Conservation (phyloP, 306 rosid species). For the Rosa persica region DNA sequence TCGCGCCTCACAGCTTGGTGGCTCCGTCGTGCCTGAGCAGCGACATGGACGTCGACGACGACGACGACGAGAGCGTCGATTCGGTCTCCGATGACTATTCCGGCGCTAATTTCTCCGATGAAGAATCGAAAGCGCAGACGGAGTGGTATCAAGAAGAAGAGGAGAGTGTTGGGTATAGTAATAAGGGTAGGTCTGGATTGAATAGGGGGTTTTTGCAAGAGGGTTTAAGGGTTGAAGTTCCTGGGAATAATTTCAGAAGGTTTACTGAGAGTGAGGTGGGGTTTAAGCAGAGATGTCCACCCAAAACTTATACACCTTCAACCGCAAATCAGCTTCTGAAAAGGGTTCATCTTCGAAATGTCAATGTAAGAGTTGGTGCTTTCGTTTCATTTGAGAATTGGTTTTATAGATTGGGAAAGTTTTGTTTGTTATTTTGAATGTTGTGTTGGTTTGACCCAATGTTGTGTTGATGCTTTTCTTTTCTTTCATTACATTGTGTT, state of each 20-base stretch:
- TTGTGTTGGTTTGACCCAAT: background rate
- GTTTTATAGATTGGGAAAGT: background rate
- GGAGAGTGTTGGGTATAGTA: conserved; percentile 44
- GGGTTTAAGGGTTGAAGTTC: conserved; percentile 61
- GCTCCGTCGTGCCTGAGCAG: conserved; percentile 23
- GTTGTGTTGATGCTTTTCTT: conserved; percentile 21
- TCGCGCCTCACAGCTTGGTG: conserved; percentile 46
- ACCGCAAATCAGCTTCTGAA: conserved; percentile 44
- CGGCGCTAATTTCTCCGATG: conserved; percentile 48
- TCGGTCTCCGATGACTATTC: conserved; percentile 45
- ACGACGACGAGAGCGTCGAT: conserved; percentile 46
- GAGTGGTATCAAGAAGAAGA: conserved; percentile 43
- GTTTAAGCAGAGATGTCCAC: conserved; percentile 39
- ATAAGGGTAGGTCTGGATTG: conserved; percentile 31
- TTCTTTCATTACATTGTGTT: background rate
- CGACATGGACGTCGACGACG: conserved; percentile 34
- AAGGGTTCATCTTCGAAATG: conserved; percentile 41
- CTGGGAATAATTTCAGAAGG: conserved; percentile 52
- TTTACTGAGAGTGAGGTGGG: conserved; percentile 67
- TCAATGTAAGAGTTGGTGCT: conserved; percentile 31
- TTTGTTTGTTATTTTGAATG: background rate
- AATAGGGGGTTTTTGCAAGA: conserved; percentile 59
- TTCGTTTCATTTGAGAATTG: background rate
- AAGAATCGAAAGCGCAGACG: conserved; percentile 43
- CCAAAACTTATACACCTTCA: conserved; percentile 53